These are phyloP conservation scores for Amanita jacksonii DNA, from an alignment of 768 basidiomycete species.

Conservation along the genomic window DNA sequence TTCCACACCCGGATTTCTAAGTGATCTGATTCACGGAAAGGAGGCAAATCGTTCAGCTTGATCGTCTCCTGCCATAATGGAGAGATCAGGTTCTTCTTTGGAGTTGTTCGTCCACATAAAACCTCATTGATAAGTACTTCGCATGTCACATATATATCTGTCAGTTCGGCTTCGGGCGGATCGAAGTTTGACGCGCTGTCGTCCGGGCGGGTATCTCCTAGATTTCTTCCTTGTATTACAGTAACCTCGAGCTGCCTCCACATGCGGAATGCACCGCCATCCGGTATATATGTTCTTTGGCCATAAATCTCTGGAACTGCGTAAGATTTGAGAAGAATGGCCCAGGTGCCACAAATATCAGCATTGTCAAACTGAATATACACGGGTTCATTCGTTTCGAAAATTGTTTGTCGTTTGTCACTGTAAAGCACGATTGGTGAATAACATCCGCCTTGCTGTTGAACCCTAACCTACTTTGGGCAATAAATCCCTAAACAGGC, in stretches of 20 bases:
- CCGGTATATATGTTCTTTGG: conserved; percentile 37
- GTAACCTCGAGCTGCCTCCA: conserved; percentile 76
- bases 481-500: conserved; percentile 68
- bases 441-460: neutral
- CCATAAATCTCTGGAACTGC: conserved; percentile 77
- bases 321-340: conserved; percentile 72
- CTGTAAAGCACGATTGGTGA: conserved; percentile 2
- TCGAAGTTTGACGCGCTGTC: conserved; percentile 22
- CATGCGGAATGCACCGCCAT: conserved; percentile 78
- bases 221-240: conserved; percentile 63
- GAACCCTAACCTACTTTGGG: conserved; percentile 32
- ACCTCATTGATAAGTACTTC: conserved; percentile 65
- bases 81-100: conserved; percentile 54
- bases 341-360: conserved; percentile 65
- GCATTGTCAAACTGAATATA: conserved; percentile 64
- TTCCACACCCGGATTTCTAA: conserved; percentile 60
- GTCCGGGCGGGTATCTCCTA: conserved; percentile 42
- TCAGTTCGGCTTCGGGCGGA: conserved; percentile 34
- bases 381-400: conserved; percentile 41
- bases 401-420: conserved; percentile 15
- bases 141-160: conserved; percentile 67
- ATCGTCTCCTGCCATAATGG: conserved; percentile 84
- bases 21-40: conserved; percentile 37
- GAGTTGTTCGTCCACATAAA: conserved; percentile 64
- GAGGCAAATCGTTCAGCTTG: conserved; percentile 64